A percentile compares a stretch with the other conserved stretches of the same genome.
phyloP scores from a whole-genome alignment of 2,329 filamentous ascomycete genomes.

The Penicillium sp. region DNA sequence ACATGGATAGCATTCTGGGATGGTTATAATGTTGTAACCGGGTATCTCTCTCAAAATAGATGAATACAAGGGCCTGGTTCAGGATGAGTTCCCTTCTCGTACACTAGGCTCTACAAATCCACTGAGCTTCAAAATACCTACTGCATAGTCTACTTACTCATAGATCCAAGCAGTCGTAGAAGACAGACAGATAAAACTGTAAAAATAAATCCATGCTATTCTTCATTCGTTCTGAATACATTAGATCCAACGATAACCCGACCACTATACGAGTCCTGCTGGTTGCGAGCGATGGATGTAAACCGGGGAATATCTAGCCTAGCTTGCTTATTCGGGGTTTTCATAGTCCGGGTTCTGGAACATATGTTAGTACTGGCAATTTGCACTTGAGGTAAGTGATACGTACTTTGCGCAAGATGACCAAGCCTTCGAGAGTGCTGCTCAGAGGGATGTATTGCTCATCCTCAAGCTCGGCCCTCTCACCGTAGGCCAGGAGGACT shows the following conservation, averaged over 20 bases:
- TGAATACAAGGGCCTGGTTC: too few species aligned
- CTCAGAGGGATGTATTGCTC: conserved; percentile 92
- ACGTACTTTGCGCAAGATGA: conserved; percentile 90
- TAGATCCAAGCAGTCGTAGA: conserved; percentile 1
- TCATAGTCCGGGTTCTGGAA: conserved; percentile 41
- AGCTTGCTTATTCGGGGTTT: conserved; percentile 30
- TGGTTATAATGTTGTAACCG: background rate
- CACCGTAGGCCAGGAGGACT: conserved; percentile 84
- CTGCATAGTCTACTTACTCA: conserved; percentile 8
- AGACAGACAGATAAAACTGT: conserved; percentile 9
- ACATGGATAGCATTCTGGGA: background rate
- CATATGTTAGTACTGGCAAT: conserved; percentile 20
- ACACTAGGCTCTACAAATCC: background rate
- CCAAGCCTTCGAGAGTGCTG: conserved; percentile 83
- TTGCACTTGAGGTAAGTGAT: background rate
- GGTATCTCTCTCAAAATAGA: background rate
- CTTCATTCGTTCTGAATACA: conserved; percentile 30
- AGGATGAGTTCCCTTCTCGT: background rate
- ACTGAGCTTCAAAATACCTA: background rate
- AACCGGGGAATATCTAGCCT: conserved; percentile 15
- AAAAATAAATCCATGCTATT: conserved; percentile 25
- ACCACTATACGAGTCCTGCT: conserved; percentile 16
- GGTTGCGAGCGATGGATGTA: conserved; percentile 14
- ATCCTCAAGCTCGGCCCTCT: conserved; percentile 92
- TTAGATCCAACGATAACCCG: conserved; percentile 26